Evolutionary conservation across 768 basidiomycete species (phyloP).

Genomic region (Pleurotus salmoneostramineus): DNA sequence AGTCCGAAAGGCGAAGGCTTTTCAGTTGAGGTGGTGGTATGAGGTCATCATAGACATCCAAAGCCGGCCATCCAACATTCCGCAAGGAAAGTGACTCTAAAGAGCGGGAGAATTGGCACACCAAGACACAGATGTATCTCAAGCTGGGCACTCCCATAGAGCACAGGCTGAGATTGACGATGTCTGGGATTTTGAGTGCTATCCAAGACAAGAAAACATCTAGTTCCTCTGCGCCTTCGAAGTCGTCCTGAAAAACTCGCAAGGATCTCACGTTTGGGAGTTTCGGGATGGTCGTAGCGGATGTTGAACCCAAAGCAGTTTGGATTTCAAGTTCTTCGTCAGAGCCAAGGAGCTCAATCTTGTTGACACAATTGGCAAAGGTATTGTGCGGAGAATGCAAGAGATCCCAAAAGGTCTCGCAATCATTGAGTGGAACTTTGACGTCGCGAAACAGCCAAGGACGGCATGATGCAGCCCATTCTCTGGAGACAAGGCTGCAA

Average conservation of each 20-base stretch:
- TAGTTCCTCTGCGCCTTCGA: not conserved
- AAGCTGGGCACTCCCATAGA: not conserved
- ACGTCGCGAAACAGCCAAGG: conserved; percentile 16
- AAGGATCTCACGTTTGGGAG: not conserved
- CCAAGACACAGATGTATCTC: not conserved
- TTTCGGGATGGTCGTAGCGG: not conserved
- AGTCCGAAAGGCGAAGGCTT: not conserved
- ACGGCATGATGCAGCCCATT: conserved; percentile 15
- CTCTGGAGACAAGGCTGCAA: conserved; percentile 19
- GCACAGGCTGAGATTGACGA: not conserved
- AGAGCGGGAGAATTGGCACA: not conserved
- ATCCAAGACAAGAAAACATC: not conserved
- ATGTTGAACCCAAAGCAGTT: not conserved
- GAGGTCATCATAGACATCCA: conserved; percentile 12
- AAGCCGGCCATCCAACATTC: not conserved
- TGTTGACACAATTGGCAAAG: not conserved
- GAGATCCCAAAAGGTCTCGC: conserved; percentile 8
- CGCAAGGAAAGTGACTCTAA: not conserved
- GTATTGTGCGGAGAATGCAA: conserved; percentile 4
- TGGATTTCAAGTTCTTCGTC: not conserved
- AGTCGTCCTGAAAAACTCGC: not conserved
- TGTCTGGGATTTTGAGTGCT: not conserved
- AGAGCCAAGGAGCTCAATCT: not conserved
- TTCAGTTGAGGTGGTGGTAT: not conserved
- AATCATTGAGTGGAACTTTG: conserved; percentile 9